Evolutionary conservation across 495 filamentous ascomycete species (phyloP), one percentile per base, ranked within the genome.

Genomic region (Daldinia concentrica): DNA sequence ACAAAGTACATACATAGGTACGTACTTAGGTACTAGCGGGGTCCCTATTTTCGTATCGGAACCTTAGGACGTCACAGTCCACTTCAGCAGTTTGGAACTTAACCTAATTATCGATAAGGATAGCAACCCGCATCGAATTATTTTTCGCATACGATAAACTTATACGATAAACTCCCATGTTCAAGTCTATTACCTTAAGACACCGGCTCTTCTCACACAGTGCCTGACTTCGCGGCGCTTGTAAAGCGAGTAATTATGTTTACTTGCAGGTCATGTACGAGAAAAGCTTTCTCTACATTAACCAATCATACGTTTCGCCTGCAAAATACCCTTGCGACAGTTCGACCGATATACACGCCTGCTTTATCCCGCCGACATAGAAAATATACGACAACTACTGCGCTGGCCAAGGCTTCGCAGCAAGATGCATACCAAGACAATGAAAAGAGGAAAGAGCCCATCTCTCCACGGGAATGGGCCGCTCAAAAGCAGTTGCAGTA

Each of bases 401-500:
- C 57, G n/a, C 17, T 57, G 11, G 12, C 36, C 12, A 14, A 11
- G 22, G 24, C 8, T 24, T 12, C 15, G 4, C n/a, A 15, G 22
- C 32, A 29, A 14, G 11, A 58, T 27, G 22, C n/a, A 27, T 1
- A 11, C 17, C 26, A 17, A 12, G 37, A 56, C 9, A 26, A 17
- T n/a, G 19, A 9, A 64, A 29, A 51, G 72, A 86, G 54, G 60
- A 80, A 27, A 76, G 50, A 5, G 19, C 1, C 34, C 11, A 36
- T 32, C 19, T 58, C 30, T 8, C 62, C 67, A 17, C 58, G 76
- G 15, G 72, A 80, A 29, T 75, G 71, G 60, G 74, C 74, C 26
- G 81, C 79, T 22, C 74, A 68, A n/a, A 82, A 82, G 73, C 90
- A 93, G 64, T 69, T 96, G 55, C 77, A 83, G 68, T 90, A 87